phyloP scores from a whole-genome alignment of 116 monocot genomes.

The Trichopus zeylanicus region DNA sequence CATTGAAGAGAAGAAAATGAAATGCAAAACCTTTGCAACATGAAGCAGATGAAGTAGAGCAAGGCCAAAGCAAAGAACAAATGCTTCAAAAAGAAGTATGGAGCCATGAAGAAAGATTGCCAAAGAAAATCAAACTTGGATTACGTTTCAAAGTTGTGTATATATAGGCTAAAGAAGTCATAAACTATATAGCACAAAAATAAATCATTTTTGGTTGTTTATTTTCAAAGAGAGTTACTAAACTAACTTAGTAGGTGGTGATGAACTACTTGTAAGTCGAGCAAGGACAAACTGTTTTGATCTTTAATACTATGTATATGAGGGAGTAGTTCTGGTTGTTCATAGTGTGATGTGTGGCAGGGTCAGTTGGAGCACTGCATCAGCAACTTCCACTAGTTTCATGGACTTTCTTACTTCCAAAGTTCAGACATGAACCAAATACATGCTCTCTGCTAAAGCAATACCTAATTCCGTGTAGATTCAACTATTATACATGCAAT shows the following conservation, averaged over 20 bases:
- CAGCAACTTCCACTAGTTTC: conserved; percentile 4
- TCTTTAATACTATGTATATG: not conserved
- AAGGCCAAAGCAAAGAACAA: conserved; percentile 3
- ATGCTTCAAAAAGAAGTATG: not conserved
- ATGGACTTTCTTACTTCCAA: not conserved
- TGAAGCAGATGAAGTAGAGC: not conserved
- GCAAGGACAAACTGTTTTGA: not conserved
- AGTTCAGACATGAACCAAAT: not conserved
- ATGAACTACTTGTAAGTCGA: not conserved
- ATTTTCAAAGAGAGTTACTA: too few species aligned
- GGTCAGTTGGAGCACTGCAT: conserved; percentile 1
- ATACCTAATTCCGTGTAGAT: too few species aligned
- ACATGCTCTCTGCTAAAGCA: too few species aligned
- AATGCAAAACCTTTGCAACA: conserved; percentile 6
- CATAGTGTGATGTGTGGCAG: too few species aligned
- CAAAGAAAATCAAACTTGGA: too few species aligned
- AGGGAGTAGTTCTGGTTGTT: too few species aligned
- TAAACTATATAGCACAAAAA: not conserved
- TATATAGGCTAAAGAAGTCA: not conserved
- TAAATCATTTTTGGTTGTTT: not conserved
- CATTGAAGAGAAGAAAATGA: not conserved
- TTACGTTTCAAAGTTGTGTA: too few species aligned
- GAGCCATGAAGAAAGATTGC: conserved; percentile 4
- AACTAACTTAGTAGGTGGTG: not conserved
- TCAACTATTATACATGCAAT: too few species aligned